Evolutionary conservation across 1,284 basidiomycete genomes (phyloP).

Genomic region (Malassezia caprae): DNA sequence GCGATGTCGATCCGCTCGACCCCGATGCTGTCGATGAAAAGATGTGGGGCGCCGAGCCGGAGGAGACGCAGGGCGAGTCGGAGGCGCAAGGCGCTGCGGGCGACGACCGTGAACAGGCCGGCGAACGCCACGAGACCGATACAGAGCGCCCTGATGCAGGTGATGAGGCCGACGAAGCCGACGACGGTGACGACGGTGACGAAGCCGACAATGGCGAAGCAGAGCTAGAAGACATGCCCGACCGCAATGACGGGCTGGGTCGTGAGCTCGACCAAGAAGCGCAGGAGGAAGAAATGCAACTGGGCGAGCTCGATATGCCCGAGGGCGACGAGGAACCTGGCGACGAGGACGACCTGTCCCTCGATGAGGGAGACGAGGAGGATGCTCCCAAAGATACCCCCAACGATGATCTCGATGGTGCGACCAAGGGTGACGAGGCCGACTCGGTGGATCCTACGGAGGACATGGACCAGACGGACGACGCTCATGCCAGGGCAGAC

Average conservation of each 20-base stretch:
- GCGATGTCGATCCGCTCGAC: constrained; percentile 74
- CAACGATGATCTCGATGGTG: constrained; percentile 24
- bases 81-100: constrained; percentile 16
- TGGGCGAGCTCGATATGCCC: constrained; percentile 25
- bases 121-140: constrained; percentile 52
- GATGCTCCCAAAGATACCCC: constrained; percentile 2
- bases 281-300: constrained; percentile 44
- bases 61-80: constrained; percentile 40
- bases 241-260: constrained; percentile 49
- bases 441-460: constrained; percentile 6
- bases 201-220: constrained; percentile 24
- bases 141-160: constrained; percentile 32
- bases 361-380: constrained; percentile 10
- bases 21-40: constrained; percentile 86
- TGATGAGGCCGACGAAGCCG: constrained; percentile 27
- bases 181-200: constrained; percentile 30
- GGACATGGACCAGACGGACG: constrained; percentile 38
- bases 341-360: constrained; percentile 12
- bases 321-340: constrained; percentile 21
- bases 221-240: constrained; percentile 45
- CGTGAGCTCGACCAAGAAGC: constrained; percentile 44
- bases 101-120: constrained; percentile 18
- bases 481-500: constrained; percentile 30
- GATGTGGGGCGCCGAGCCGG: constrained; percentile 84
- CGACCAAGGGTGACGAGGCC: constrained; percentile 17